Conservation (phyloP, 345 rosid species). For the Luvunga scandens region DNA sequence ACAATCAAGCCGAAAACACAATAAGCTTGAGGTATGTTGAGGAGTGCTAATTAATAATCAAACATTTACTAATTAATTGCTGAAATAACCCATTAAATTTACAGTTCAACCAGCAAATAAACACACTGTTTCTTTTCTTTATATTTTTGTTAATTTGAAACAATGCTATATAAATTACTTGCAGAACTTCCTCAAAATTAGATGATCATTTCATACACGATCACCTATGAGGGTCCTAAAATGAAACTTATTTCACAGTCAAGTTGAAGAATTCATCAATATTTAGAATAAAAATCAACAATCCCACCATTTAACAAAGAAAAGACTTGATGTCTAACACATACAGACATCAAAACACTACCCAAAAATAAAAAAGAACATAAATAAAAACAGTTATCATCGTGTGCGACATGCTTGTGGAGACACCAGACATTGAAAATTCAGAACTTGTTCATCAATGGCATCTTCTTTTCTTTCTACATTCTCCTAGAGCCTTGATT, state of each 20-base stretch:
- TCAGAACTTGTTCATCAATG: no score
- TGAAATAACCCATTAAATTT: neutral
- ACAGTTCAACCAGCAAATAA: neutral
- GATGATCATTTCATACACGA: neutral
- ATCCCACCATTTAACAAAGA: neutral
- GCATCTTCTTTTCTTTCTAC: no score
- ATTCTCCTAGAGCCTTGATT: no score
- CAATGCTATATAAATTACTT: neutral
- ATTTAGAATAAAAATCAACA: neutral
- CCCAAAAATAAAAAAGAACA: no score
- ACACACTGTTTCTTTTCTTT: neutral
- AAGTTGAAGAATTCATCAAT: neutral
- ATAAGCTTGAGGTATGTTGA: neutral
- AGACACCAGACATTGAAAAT: no score
- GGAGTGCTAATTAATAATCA: neutral
- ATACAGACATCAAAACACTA: neutral
- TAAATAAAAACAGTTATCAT: neutral
- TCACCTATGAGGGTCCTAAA: neutral
- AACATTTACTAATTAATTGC: neutral
- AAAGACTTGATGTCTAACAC: neutral
- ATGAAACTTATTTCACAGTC: neutral
- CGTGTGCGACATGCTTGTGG: no score
- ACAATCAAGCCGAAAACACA: neutral
- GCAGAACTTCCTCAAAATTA: neutral
- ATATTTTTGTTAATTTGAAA: no score